Percentiles rank a stretch among this genome's conserved stretches.
Conservation (phyloP, 805 yeast species). For the Ogataea trehalophila region DNA sequence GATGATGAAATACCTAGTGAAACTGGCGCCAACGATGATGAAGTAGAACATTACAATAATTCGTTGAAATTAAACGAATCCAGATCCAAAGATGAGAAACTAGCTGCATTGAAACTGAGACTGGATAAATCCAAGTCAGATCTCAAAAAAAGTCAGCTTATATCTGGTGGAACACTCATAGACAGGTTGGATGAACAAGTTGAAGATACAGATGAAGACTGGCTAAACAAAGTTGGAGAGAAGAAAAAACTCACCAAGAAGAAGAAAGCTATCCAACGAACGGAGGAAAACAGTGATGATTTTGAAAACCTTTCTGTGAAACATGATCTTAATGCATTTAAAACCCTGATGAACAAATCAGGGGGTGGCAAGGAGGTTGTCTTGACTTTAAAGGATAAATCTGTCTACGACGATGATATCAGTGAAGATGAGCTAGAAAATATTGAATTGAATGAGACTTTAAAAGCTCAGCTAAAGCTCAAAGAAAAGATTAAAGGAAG, state of each 20-base stretch:
- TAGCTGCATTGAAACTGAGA: constrained; percentile 15
- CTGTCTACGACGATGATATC: constrained; percentile 33
- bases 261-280: constrained; percentile 3
- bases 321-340: constrained; percentile 40
- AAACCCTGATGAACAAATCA: constrained; percentile 29
- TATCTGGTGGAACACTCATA: constrained; percentile 22
- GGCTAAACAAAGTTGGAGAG: constrained; percentile 28
- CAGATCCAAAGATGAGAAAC: constrained; percentile 30
- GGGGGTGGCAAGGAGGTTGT: constrained; percentile 34
- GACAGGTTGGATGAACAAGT: constrained; percentile 24
- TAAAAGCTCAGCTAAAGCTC: constrained; percentile 17
- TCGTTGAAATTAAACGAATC: constrained; percentile 28
- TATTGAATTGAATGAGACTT: constrained; percentile 13
- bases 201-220: constrained; percentile 31
- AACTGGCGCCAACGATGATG: constrained; percentile 18
- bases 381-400: constrained; percentile 54
- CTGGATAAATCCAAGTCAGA: constrained; percentile 12
- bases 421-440: constrained; percentile 40
- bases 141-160: constrained; percentile 18
- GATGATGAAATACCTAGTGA: constrained; percentile 34
- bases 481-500: constrained; percentile 6
- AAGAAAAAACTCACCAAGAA: constrained; percentile 3
- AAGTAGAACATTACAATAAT: constrained; percentile 29
- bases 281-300: constrained; percentile 16
- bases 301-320: constrained; percentile 38